phyloP scores from a whole-genome alignment of 345 rosid species.

The Boechera divaricarpa region DNA sequence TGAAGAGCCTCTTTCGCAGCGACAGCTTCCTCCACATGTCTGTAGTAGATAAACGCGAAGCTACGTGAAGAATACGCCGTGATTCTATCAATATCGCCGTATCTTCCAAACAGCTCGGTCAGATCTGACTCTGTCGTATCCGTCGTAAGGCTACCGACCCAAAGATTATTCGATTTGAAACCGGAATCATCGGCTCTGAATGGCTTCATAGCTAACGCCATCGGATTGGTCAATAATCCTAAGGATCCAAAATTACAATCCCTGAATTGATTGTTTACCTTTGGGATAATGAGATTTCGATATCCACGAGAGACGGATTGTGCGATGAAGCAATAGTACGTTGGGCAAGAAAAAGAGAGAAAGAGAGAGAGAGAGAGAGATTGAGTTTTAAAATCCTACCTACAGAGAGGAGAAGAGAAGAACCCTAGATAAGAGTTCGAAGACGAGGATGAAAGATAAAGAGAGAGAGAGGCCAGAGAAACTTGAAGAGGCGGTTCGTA shows the following conservation, averaged over 20 bases:
- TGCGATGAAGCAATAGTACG: neutral
- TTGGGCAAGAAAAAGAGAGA: neutral
- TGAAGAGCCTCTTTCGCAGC: slow-evolving; percentile 82
- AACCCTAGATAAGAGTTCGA: slow-evolving; percentile 43
- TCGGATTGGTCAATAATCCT: slow-evolving; percentile 13
- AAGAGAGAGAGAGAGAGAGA: neutral
- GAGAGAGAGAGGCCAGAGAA: slow-evolving; percentile 11
- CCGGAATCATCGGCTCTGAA: slow-evolving; percentile 47
- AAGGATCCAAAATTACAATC: slow-evolving; percentile 2
- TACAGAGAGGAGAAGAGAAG: slow-evolving; percentile 31
- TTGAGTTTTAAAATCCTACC: slow-evolving; percentile 18
- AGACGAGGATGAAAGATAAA: neutral
- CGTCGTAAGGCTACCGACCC: slow-evolving; percentile 77
- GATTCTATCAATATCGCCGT: slow-evolving; percentile 77
- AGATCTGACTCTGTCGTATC: slow-evolving; percentile 78
- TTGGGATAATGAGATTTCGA: neutral
- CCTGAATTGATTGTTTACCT: slow-evolving; percentile 21
- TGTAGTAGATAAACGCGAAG: slow-evolving; percentile 79
- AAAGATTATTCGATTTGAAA: slow-evolving; percentile 67
- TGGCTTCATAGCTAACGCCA: slow-evolving; percentile 54
- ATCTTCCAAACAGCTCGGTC: slow-evolving; percentile 61
- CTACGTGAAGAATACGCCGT: slow-evolving; percentile 72
- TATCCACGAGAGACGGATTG: neutral
- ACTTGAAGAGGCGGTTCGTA: slow-evolving; percentile 18
- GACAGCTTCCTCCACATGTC: slow-evolving; percentile 80